Percentiles rank a stretch among this genome's conserved stretches.
phyloP scores from a whole-genome alignment of 257 asterid species.

The Solanum verrucosum region DNA sequence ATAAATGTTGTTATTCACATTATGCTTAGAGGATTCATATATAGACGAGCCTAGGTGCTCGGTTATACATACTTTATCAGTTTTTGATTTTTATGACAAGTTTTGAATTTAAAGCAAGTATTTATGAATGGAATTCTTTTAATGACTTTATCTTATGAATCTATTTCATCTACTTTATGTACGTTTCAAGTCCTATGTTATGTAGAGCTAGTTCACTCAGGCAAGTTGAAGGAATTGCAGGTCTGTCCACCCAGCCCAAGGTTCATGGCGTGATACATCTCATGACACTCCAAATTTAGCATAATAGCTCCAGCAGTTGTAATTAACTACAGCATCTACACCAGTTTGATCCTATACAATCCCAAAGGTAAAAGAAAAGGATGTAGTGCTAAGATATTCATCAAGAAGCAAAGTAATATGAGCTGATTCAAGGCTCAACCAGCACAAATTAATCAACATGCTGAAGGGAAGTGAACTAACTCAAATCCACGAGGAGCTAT shows the following conservation, averaged over 20 bases:
- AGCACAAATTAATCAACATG: not conserved
- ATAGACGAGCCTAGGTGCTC: not conserved
- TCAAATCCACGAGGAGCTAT: slow-evolving; percentile 96
- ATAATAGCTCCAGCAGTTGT: not conserved
- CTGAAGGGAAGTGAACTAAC: slow-evolving; percentile 35
- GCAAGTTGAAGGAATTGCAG: not conserved
- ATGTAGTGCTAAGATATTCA: not conserved
- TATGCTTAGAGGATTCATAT: not conserved
- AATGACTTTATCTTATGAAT: not conserved
- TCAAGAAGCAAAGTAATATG: not conserved
- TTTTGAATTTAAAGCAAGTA: not conserved
- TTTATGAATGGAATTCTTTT: not conserved
- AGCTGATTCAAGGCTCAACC: not conserved
- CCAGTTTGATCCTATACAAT: not conserved
- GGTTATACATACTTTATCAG: not conserved
- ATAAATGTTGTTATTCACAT: not conserved
- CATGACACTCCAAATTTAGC: not conserved
- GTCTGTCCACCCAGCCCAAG: not conserved
- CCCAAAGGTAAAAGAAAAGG: not conserved
- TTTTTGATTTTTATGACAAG: not conserved
- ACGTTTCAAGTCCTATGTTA: not conserved
- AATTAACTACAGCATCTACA: not conserved
- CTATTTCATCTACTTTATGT: not conserved
- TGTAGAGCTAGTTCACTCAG: not conserved
- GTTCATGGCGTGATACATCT: not conserved